phyloP scores from a whole-genome alignment of 805 yeast species.

The Starmera pachycereana region DNA sequence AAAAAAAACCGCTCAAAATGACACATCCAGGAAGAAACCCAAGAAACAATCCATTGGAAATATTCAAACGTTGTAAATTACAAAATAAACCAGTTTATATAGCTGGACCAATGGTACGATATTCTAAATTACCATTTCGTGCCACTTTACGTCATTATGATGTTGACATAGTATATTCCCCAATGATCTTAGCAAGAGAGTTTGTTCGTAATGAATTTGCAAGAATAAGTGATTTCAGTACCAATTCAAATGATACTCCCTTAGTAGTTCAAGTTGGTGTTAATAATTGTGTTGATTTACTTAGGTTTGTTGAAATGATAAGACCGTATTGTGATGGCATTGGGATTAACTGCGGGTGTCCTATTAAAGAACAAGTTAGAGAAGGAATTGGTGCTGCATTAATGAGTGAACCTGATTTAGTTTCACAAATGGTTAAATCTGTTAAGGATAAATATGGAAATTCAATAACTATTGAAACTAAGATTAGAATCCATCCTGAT shows the following conservation, averaged over 20 bases:
- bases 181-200: slow-evolving; percentile 95
- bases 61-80: slow-evolving; percentile 34
- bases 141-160: slow-evolving; percentile 63
- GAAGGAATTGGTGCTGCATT: slow-evolving; percentile 97
- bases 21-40: slow-evolving; percentile 22
- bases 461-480: slow-evolving; percentile 73
- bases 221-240: slow-evolving; percentile 74
- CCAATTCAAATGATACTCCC: slow-evolving; percentile 59
- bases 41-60: slow-evolving; percentile 41
- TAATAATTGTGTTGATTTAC: slow-evolving; percentile 70
- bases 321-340: slow-evolving; percentile 87
- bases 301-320: slow-evolving; percentile 82
- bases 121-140: slow-evolving; percentile 88
- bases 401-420: slow-evolving; percentile 73
- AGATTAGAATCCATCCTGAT: slow-evolving; percentile 80
- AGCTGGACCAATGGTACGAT: slow-evolving; percentile 96
- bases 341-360: slow-evolving; percentile 96
- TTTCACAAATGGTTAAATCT: slow-evolving; percentile 74
- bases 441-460: slow-evolving; percentile 71
- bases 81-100: slow-evolving; percentile 49
- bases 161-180: slow-evolving; percentile 82
- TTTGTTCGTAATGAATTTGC: slow-evolving; percentile 81
- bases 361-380: slow-evolving; percentile 86
- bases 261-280: slow-evolving; percentile 87
- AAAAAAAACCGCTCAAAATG: neutral